Percentiles rank a stretch among this genome's conserved stretches.
Conservation (phyloP, 495 filamentous ascomycete genomes). For the Xylaria cubensis region DNA sequence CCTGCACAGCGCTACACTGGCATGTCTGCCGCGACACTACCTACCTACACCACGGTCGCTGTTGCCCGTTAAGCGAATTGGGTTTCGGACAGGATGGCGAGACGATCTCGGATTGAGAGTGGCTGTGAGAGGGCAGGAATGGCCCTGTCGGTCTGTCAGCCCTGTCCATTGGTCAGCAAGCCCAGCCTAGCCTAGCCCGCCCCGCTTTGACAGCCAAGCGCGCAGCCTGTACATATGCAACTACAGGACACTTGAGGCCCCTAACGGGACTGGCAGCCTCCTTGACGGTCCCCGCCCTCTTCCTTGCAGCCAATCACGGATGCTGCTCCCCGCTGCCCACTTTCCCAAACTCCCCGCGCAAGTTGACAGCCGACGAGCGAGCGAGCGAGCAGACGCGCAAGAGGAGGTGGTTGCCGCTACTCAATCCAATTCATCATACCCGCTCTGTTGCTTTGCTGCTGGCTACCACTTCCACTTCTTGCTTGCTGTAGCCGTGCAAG, state of each 20-base stretch:
- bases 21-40: neutral
- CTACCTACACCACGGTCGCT: neutral
- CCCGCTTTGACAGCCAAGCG: conserved; percentile 21
- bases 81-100: conserved; percentile 26
- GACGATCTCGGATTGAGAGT: conserved; percentile 17
- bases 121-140: conserved; percentile 7
- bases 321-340: neutral
- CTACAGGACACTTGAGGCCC: conserved; percentile 1
- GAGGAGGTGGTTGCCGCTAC: neutral
- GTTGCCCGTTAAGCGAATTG: conserved; percentile 25
- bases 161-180: conserved; percentile 26
- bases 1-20: neutral
- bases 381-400: neutral
- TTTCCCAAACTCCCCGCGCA: neutral
- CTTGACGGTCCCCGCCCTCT: neutral
- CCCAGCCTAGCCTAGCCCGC: conserved; percentile 29
- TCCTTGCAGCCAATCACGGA: conserved; percentile 3
- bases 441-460: conserved; percentile 7
- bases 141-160: conserved; percentile 14
- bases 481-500: conserved; percentile 14
- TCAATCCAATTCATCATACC: neutral
- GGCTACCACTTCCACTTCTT: too few species aligned
- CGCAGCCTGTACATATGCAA: neutral
- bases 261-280: conserved; percentile 21
- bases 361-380: neutral